These are phyloP conservation scores for Moelleriella libera DNA, from an alignment of 2,329 filamentous ascomycete species.

Conservation along the genomic window DNA sequence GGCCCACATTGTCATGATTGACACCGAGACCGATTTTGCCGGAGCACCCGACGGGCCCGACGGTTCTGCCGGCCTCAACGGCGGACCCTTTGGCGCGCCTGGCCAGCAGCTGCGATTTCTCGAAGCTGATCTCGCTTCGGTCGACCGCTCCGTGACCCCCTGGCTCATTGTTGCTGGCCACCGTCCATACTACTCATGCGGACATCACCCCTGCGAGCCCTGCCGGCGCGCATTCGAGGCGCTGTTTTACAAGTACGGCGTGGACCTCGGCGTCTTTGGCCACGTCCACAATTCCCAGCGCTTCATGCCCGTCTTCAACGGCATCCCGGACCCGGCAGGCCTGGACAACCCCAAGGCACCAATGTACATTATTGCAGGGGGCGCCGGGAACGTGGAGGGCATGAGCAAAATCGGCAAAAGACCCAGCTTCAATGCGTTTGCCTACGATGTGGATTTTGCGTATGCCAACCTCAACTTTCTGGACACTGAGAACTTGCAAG, in stretches of 20 bases:
- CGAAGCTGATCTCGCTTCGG: slow-evolving; percentile 37
- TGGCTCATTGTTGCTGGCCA: slow-evolving; percentile 24
- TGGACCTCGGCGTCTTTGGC: slow-evolving; percentile 41
- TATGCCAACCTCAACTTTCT: slow-evolving; percentile 33
- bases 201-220: slow-evolving; percentile 20
- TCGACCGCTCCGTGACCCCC: slow-evolving; percentile 39
- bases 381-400: slow-evolving; percentile 42
- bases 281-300: slow-evolving; percentile 46
- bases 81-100: slow-evolving; percentile 32
- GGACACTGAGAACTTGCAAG: slow-evolving; percentile 27
- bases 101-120: slow-evolving; percentile 40
- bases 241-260: slow-evolving; percentile 39
- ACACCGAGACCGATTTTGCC: slow-evolving; percentile 17
- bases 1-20: slow-evolving; percentile 16
- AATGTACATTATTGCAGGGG: slow-evolving; percentile 32
- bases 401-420: slow-evolving; percentile 26
- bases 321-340: slow-evolving; percentile 19
- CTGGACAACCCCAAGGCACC: slow-evolving; percentile 18
- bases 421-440: slow-evolving; percentile 28
- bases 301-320: slow-evolving; percentile 26
- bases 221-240: slow-evolving; percentile 40
- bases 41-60: slow-evolving; percentile 14
- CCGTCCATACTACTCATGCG: slow-evolving; percentile 31
- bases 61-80: slow-evolving; percentile 17
- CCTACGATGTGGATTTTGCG: slow-evolving; percentile 36